These are phyloP conservation scores for Lasiosphaeria hispida DNA, from an alignment of 495 filamentous ascomycete species.

Conservation along the genomic window DNA sequence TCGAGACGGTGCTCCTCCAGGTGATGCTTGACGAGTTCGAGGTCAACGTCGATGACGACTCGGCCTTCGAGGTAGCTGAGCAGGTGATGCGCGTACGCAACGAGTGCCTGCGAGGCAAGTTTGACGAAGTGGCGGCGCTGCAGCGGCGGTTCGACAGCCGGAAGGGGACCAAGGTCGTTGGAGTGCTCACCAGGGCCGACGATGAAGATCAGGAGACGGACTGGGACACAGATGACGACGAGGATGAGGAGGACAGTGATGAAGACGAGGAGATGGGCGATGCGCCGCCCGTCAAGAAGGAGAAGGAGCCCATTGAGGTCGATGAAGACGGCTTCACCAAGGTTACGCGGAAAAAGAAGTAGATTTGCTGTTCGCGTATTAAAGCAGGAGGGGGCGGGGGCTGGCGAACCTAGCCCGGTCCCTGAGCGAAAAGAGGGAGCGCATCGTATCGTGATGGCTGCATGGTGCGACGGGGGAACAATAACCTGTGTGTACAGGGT, in stretches of 20 bases:
- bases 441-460: too few species aligned
- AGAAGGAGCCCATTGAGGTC: slow-evolving; percentile 70
- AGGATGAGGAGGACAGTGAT: slow-evolving; percentile 53
- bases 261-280: slow-evolving; percentile 76
- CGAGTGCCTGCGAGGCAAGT: slow-evolving; percentile 62
- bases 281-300: slow-evolving; percentile 59
- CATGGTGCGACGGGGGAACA: neutral
- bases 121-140: slow-evolving; percentile 64
- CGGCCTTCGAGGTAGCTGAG: slow-evolving; percentile 68
- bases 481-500: slow-evolving; percentile 9
- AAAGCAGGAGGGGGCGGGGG: too few species aligned
- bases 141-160: slow-evolving; percentile 61
- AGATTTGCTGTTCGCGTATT: neutral
- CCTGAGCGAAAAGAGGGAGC: too few species aligned
- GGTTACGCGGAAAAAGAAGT: slow-evolving; percentile 72
- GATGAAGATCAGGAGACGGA: slow-evolving; percentile 60
- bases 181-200: slow-evolving; percentile 58
- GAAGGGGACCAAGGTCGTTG: slow-evolving; percentile 52
- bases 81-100: slow-evolving; percentile 65
- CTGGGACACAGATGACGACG: slow-evolving; percentile 50
- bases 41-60: slow-evolving; percentile 85
- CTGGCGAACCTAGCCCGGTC: too few species aligned
- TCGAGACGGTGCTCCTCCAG: slow-evolving; percentile 80
- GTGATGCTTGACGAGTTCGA: slow-evolving; percentile 96
- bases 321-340: slow-evolving; percentile 96